Conservation (phyloP, 306 rosid genomes). For the Dryas alaskensis region DNA sequence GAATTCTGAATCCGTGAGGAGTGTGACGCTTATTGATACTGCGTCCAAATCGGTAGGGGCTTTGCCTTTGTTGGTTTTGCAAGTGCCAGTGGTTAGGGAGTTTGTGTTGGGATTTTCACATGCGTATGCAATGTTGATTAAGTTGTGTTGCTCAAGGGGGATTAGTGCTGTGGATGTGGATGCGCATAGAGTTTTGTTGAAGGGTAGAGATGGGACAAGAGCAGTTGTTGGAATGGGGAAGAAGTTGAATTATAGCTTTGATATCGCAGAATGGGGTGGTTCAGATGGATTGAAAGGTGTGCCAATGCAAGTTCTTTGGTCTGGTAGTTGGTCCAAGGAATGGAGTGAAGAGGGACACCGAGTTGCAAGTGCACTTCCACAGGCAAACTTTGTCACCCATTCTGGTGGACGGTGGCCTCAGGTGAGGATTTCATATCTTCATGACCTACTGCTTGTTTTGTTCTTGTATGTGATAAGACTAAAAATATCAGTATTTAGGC, state of each 20-base stretch:
- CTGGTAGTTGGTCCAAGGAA: slow-evolving; percentile 69
- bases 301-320: slow-evolving; percentile 86
- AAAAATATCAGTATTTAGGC: background rate
- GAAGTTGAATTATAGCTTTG: slow-evolving; percentile 80
- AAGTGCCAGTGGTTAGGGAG: slow-evolving; percentile 66
- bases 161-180: slow-evolving; percentile 45
- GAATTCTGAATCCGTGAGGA: slow-evolving; percentile 57
- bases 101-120: slow-evolving; percentile 53
- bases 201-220: slow-evolving; percentile 56
- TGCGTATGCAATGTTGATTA: slow-evolving; percentile 47
- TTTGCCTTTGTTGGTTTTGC: slow-evolving; percentile 62
- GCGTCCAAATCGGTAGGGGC: slow-evolving; percentile 42
- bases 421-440: slow-evolving; percentile 44
- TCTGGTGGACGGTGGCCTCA: slow-evolving; percentile 92
- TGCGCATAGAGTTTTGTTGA: slow-evolving; percentile 71
- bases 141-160: slow-evolving; percentile 58
- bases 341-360: slow-evolving; percentile 81
- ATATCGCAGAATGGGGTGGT: slow-evolving; percentile 76
- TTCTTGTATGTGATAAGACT: background rate
- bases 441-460: slow-evolving; percentile 15
- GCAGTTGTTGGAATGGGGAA: slow-evolving; percentile 68
- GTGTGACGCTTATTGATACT: slow-evolving; percentile 78
- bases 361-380: slow-evolving; percentile 61
- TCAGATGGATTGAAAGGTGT: slow-evolving; percentile 60
- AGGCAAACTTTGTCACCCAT: slow-evolving; percentile 60